These are phyloP conservation scores for Globisporangium cylindrosporum DNA, from an alignment of 352 stramenopile genomes.

Conservation along the genomic window DNA sequence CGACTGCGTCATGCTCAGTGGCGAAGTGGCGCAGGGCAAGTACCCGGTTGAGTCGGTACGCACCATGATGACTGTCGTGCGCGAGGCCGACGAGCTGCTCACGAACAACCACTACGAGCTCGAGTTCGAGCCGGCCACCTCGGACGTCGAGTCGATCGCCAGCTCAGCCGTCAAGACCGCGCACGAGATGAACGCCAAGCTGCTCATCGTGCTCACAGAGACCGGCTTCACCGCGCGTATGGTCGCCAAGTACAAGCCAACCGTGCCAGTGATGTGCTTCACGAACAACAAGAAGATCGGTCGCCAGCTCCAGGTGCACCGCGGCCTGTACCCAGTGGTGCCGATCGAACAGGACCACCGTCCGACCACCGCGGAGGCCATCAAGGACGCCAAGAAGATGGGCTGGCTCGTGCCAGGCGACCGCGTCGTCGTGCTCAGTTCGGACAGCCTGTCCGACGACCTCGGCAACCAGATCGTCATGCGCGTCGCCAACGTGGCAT, in stretches of 20 bases:
- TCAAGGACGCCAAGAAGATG: slow-evolving; percentile 89
- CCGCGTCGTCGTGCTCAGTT: slow-evolving; percentile 86
- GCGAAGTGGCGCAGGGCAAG: slow-evolving; percentile 82
- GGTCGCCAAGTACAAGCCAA: slow-evolving; percentile 90
- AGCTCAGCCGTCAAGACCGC: slow-evolving; percentile 84
- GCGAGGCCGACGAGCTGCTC: slow-evolving; percentile 78
- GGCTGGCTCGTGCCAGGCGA: slow-evolving; percentile 88
- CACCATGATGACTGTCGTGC: slow-evolving; percentile 94
- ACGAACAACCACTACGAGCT: slow-evolving; percentile 55
- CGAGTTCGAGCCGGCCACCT: slow-evolving; percentile 56
- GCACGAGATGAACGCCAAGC: slow-evolving; percentile 79
- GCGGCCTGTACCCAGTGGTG: slow-evolving; percentile 73
- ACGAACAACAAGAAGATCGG: slow-evolving; percentile 86
- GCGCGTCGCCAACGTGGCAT: slow-evolving; percentile 75
- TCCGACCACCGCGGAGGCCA: slow-evolving; percentile 81
- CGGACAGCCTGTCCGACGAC: slow-evolving; percentile 75
- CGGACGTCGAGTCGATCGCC: slow-evolving; percentile 82
- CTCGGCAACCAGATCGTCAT: slow-evolving; percentile 83
- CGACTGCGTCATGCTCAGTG: slow-evolving; percentile 87
- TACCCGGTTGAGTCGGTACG: slow-evolving; percentile 86
- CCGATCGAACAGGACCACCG: slow-evolving; percentile 51
- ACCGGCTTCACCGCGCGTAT: slow-evolving; percentile 79
- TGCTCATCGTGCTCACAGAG: slow-evolving; percentile 84
- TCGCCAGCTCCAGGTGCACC: slow-evolving; percentile 90
- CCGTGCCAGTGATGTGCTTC: slow-evolving; percentile 91